Conservation (phyloP, 2,329 filamentous ascomycete genomes). For the Stagonosporopsis tanaceti region DNA sequence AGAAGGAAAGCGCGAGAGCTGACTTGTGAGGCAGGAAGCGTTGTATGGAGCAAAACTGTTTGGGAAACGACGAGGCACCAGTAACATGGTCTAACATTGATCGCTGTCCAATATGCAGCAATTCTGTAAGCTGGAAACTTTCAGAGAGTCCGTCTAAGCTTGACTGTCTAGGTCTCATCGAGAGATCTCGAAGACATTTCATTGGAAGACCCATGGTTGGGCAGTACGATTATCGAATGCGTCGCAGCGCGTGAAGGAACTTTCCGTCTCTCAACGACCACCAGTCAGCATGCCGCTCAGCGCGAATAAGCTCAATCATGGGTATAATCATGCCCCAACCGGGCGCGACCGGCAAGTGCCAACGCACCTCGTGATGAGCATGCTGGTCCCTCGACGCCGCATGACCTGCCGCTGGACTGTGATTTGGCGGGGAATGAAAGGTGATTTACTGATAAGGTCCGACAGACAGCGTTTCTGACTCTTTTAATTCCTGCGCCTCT, state of each 20-base stretch:
- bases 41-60: no score
- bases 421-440: slow-evolving; percentile 13
- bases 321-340: slow-evolving; percentile 5
- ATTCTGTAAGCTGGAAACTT: background rate
- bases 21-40: background rate
- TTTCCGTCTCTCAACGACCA: background rate
- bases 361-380: slow-evolving; percentile 35
- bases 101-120: background rate
- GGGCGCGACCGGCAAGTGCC: slow-evolving; percentile 25
- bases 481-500: background rate
- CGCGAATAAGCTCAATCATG: background rate
- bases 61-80: no score
- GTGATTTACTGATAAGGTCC: background rate
- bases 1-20: background rate
- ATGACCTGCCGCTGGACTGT: slow-evolving; percentile 24
- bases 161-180: no score
- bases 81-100: background rate
- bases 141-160: no score
- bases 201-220: no score
- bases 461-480: background rate
- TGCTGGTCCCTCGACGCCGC: slow-evolving; percentile 18
- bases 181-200: no score
- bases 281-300: background rate
- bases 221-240: background rate
- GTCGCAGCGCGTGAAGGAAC: background rate